Base-by-base conservation (phyloP, 208 protist genomes). In the Crithidia expoeki region DNA sequence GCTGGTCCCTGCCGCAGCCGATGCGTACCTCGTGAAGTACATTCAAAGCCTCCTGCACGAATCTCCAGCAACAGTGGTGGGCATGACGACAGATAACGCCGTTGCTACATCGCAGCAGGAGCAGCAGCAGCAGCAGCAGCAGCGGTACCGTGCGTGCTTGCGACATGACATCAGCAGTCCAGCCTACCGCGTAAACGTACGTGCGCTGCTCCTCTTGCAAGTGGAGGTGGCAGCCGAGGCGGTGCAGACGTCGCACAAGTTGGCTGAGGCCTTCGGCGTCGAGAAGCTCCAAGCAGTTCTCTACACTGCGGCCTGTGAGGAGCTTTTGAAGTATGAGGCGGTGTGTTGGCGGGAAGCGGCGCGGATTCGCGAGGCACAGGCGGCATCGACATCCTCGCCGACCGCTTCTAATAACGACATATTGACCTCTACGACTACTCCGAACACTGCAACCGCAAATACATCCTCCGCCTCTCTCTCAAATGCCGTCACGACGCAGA, bases 1-100 rank as follows among this genome's bases (percentile, higher is more conserved):
- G n/a, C 51, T 76, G 23, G 68, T 74, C 52, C 9, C 74, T 3
- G 33, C 51, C 19, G 55, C 64, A 6, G 80, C 83, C 4, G 44
- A 69, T 23, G 47, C 63, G 1, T 77, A 62, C 32, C 57, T 77
- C 10, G 19, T 72, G 2, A 38, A 7, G 4, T 58, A 14, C 32
- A 16, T 72, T 0, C n/a, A 7, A 12, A 12, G 52, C 19, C 52
- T 52, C 21, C 17, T 63, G 6, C 9, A 14, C 2, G 21, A 2
- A 17, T 7, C 47, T 6, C 14, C 44, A 49, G 4, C 44, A 17
- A 17, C 44, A 6, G 32, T 62, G 4, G 16, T 23, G 23, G 38
- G 30, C 12, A 32, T 33, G 23, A 0, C 32, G 47, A 36, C 62
- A 14, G 23, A 32, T 59, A 49, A 23, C 55, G 44, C 36, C 5